Evolutionary conservation across 2,329 filamentous ascomycete genomes (phyloP).

Genomic region (Elsinoe necatrix): DNA sequence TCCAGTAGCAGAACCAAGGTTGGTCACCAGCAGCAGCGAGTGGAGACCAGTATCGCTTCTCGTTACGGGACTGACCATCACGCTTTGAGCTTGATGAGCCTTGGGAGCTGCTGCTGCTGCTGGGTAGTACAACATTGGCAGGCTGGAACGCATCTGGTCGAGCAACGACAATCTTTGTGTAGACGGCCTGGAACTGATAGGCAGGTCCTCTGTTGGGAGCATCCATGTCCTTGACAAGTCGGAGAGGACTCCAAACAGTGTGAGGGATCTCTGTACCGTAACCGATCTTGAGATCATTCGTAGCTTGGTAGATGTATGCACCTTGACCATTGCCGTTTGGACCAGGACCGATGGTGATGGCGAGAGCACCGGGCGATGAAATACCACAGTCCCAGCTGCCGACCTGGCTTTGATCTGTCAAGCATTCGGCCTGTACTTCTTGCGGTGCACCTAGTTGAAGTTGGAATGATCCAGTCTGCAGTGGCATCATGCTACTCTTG

Average conservation of each 20-base stretch:
- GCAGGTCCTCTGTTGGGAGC: constrained; percentile 51
- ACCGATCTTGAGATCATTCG: constrained; percentile 31
- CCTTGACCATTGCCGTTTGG: constrained; percentile 21
- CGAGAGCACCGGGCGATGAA: constrained; percentile 23
- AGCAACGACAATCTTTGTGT: constrained; percentile 57
- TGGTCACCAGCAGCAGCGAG: constrained; percentile 46
- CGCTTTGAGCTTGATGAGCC: constrained; percentile 1
- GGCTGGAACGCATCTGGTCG: constrained; percentile 31
- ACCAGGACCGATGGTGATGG: constrained; percentile 23
- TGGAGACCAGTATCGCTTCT: constrained; percentile 15
- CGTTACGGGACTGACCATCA: background rate
- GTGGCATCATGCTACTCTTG: constrained; percentile 44
- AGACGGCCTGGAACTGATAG: constrained; percentile 53
- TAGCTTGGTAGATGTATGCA: constrained; percentile 26
- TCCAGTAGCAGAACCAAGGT: constrained; percentile 65
- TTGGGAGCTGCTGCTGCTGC: constrained; percentile 19
- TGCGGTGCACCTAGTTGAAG: constrained; percentile 47
- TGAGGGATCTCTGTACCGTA: constrained; percentile 56
- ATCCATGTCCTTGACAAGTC: constrained; percentile 50
- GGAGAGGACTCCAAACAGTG: constrained; percentile 36
- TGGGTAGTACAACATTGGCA: constrained; percentile 21
- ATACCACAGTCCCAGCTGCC: constrained; percentile 58
- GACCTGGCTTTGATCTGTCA: constrained; percentile 48
- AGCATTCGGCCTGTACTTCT: constrained; percentile 47
- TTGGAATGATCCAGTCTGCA: constrained; percentile 47